These are phyloP conservation scores for Rhytidiadelphus loreus DNA, from an alignment of 225 moss, liverwort and hornwort species.

Conservation along the genomic window DNA sequence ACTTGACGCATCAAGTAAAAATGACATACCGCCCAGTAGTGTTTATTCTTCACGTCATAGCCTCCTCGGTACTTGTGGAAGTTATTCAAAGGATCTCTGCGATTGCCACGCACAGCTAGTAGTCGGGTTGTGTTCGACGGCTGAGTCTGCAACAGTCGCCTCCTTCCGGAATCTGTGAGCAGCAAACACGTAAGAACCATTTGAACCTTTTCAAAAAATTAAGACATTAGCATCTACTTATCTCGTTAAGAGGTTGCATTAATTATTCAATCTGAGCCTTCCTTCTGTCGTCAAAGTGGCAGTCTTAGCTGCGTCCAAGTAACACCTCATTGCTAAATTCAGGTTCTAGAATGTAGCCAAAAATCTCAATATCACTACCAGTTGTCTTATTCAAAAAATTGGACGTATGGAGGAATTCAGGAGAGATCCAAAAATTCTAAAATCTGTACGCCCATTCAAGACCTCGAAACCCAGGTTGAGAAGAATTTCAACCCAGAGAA, in stretches of 20 bases:
- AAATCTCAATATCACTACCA: not conserved
- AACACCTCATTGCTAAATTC: not conserved
- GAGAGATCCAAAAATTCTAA: not conserved
- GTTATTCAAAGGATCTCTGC: conserved; percentile 42
- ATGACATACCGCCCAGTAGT: conserved; percentile 67
- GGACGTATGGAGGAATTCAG: not conserved
- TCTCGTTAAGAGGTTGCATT: not conserved
- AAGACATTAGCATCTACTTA: not conserved
- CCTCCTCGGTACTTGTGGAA: conserved; percentile 53
- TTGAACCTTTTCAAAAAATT: not conserved
- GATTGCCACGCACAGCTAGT: conserved; percentile 49
- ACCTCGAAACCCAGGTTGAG: not conserved
- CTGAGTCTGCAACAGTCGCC: conserved; percentile 7
- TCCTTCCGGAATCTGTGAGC: not conserved
- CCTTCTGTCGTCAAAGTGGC: not conserved
- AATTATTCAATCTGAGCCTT: not conserved
- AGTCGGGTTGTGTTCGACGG: conserved; percentile 10
- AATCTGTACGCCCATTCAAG: not conserved
- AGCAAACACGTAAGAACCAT: not conserved
- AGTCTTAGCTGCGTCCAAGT: not conserved
- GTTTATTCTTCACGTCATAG: conserved; percentile 51
- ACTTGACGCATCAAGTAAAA: not conserved
- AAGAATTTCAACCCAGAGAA: not conserved
- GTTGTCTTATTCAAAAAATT: not conserved
- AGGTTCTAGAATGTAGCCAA: no score